A percentile compares a stretch with the other conserved stretches of the same genome.
Evolutionary conservation across 164 flowering plant species (phyloP).

Genomic region (Dillenia suffruticosa): DNA sequence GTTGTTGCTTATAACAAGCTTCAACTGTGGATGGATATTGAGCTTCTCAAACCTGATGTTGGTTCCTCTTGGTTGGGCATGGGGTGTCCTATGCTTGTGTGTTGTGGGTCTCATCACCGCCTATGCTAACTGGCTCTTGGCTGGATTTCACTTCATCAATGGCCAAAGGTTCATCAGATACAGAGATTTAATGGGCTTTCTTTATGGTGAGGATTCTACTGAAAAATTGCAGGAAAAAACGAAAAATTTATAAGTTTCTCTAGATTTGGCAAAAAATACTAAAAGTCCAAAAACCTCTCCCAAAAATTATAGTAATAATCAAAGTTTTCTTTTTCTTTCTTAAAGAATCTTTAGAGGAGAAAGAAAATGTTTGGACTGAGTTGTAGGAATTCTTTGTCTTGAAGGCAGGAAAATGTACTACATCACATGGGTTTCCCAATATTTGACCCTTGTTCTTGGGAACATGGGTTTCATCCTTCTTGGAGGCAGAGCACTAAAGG

Average conservation of each 20-base stretch:
- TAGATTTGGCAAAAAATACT: too few species aligned
- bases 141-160: constrained; percentile 39
- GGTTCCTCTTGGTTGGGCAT: constrained; percentile 56
- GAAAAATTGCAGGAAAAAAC: too few species aligned
- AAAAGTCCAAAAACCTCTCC: too few species aligned
- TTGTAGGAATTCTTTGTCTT: neutral
- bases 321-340: too few species aligned
- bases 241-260: too few species aligned
- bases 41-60: constrained; percentile 45
- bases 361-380: too few species aligned
- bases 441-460: constrained; percentile 30
- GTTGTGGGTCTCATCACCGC: constrained; percentile 28
- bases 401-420: constrained; percentile 46
- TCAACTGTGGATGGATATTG: constrained; percentile 51
- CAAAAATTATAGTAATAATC: too few species aligned
- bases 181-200: constrained; percentile 52
- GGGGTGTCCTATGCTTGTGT: constrained; percentile 38
- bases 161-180: constrained; percentile 62
- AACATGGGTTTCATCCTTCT: constrained; percentile 65
- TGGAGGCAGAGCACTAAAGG: constrained; percentile 57
- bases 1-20: constrained; percentile 35
- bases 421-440: constrained; percentile 48
- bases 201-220: constrained; percentile 30
- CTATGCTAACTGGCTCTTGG: constrained; percentile 51
- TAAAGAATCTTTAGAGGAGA: too few species aligned